Evolutionary conservation across 345 rosid genomes (phyloP).

Genomic region (Sisymbrium altissimum): DNA sequence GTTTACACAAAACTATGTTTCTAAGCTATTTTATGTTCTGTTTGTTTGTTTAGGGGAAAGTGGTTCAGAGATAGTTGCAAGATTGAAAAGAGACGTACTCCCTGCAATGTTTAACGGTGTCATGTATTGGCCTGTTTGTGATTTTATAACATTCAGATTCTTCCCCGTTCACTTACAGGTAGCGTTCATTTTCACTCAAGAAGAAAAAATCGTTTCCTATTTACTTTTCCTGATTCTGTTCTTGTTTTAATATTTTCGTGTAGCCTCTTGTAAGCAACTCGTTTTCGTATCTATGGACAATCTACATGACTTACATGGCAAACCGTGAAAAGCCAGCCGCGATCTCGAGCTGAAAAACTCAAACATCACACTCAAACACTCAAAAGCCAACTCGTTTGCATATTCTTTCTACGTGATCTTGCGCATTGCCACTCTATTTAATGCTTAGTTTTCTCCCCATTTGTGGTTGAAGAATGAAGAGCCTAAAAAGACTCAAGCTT

Average conservation of each 20-base stretch:
- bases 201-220: neutral
- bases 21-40: neutral
- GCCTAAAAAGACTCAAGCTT: neutral
- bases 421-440: neutral
- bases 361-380: too few relatives aligned
- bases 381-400: too few relatives aligned
- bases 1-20: neutral
- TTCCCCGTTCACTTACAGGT: constrained; percentile 87
- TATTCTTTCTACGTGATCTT: neutral
- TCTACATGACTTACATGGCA: constrained; percentile 84
- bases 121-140: constrained; percentile 88
- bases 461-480: too few relatives aligned
- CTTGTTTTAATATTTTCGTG: neutral
- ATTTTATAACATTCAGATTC: constrained; percentile 77
- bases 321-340: constrained; percentile 48
- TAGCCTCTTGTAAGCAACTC: constrained; percentile 90
- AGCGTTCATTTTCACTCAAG: neutral
- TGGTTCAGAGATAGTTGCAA: constrained; percentile 51
- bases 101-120: constrained; percentile 58
- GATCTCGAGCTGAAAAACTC: constrained; percentile 30
- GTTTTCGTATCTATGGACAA: constrained; percentile 78
- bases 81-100: constrained; percentile 66
- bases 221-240: neutral
- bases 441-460: too few relatives aligned
- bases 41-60: constrained; percentile 57